phyloP scores from a whole-genome alignment of 164 flowering plant species.

The Cinnamomum chago region DNA sequence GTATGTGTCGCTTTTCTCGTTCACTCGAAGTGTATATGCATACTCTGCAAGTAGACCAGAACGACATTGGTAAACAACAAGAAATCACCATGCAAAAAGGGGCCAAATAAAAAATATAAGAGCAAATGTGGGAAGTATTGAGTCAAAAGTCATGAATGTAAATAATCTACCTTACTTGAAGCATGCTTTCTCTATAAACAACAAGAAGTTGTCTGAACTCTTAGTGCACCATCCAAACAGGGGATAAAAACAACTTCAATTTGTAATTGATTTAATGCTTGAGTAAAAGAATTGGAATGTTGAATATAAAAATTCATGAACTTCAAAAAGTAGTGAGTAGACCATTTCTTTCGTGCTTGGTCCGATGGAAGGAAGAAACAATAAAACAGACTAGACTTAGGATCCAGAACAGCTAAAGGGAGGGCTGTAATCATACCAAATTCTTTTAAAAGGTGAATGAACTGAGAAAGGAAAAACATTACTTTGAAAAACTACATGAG shows the following conservation, averaged over 20 bases:
- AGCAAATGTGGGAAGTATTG: neutral
- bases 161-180: too few relatives aligned
- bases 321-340: neutral
- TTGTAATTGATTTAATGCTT: too few relatives aligned
- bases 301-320: neutral
- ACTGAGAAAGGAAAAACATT: too few relatives aligned
- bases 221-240: too few relatives aligned
- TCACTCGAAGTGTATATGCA: constrained; percentile 89
- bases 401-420: neutral
- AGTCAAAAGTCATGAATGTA: too few relatives aligned
- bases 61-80: neutral
- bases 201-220: too few relatives aligned
- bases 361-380: neutral
- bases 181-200: too few relatives aligned
- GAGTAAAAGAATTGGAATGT: neutral
- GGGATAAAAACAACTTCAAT: too few relatives aligned
- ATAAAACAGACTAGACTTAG: neutral
- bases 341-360: too few relatives aligned
- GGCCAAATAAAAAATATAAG: neutral
- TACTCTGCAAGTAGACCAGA: constrained; percentile 53
- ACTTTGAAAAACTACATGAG: too few relatives aligned
- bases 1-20: constrained; percentile 95
- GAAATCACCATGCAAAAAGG: neutral
- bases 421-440: neutral
- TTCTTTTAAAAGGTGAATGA: neutral